Percentiles rank a stretch among this genome's conserved stretches.
Conservation (phyloP, 2,329 filamentous ascomycete genomes). For the Colletotrichum sp. region DNA sequence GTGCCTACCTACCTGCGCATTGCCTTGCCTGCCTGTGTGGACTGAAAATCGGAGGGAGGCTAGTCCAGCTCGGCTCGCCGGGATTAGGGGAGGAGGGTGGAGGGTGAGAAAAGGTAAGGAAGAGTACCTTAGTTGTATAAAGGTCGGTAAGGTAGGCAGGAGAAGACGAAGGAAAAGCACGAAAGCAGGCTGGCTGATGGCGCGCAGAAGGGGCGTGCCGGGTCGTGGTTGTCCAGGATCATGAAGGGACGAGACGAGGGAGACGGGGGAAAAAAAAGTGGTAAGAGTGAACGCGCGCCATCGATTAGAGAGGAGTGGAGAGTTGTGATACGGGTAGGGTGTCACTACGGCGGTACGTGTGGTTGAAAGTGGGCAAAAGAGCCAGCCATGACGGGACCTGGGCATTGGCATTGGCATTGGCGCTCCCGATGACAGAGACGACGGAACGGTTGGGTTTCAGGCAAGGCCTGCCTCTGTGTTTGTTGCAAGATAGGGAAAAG, state of each 20-base stretch:
- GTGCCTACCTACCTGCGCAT: not conserved
- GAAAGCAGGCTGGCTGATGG: conserved; percentile 22
- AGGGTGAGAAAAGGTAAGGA: conserved; percentile 15
- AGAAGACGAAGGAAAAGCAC: conserved; percentile 10
- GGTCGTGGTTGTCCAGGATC: not conserved
- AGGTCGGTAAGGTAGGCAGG: not conserved
- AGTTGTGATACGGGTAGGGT: conserved; percentile 20
- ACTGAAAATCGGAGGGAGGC: not conserved
- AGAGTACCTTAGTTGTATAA: not conserved
- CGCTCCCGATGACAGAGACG: not conserved
- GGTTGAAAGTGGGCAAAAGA: conserved; percentile 18
- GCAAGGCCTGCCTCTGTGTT: not conserved
- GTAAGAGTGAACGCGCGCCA: conserved; percentile 13
- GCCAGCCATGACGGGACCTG: conserved; percentile 2
- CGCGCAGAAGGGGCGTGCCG: conserved; percentile 7
- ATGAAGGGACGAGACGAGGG: not conserved
- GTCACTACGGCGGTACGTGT: conserved; percentile 11
- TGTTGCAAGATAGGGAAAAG: not conserved
- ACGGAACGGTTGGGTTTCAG: not conserved
- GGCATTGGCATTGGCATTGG: not conserved
- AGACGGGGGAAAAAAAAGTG: conserved; percentile 2
- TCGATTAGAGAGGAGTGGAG: conserved; percentile 12
- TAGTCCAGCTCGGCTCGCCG: conserved; percentile 15
- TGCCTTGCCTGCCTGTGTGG: not conserved
- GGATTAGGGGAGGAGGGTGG: not conserved